phyloP scores from a whole-genome alignment of 306 rosid species.

The Sesbania bispinosa region DNA sequence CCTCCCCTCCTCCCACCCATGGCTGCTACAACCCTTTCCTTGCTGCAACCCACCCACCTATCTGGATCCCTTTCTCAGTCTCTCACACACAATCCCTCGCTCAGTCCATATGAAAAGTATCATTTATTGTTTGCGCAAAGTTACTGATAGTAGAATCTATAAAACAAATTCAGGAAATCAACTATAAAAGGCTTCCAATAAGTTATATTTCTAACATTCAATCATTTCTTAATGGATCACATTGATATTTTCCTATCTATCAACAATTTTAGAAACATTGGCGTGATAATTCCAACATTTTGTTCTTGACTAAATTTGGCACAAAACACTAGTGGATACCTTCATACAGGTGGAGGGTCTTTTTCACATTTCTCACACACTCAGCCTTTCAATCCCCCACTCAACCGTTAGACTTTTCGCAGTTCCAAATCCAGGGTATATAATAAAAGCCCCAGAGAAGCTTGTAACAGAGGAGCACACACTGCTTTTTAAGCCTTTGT shows the following conservation, averaged over 20 bases:
- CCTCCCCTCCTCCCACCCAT: too few species aligned
- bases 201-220: background rate
- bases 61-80: too few species aligned
- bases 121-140: background rate
- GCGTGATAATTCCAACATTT: background rate
- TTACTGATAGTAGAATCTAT: background rate
- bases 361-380: too few species aligned
- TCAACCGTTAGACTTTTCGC: slow-evolving; percentile 51
- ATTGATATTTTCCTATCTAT: background rate
- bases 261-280: background rate
- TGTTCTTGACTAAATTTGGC: background rate
- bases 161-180: background rate
- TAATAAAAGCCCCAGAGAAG: slow-evolving; percentile 50
- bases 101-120: too few species aligned
- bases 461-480: slow-evolving; percentile 60
- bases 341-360: background rate
- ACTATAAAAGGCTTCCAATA: background rate
- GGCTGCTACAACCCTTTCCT: too few species aligned
- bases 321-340: background rate
- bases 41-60: too few species aligned
- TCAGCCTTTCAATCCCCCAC: too few species aligned
- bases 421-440: slow-evolving; percentile 42
- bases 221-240: background rate
- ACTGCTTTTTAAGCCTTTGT: slow-evolving; percentile 53
- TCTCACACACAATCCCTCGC: too few species aligned